A percentile compares a stretch with the other conserved stretches of the same genome.
phyloP scores from a whole-genome alignment of 306 rosid species.

The Malus asiatica region DNA sequence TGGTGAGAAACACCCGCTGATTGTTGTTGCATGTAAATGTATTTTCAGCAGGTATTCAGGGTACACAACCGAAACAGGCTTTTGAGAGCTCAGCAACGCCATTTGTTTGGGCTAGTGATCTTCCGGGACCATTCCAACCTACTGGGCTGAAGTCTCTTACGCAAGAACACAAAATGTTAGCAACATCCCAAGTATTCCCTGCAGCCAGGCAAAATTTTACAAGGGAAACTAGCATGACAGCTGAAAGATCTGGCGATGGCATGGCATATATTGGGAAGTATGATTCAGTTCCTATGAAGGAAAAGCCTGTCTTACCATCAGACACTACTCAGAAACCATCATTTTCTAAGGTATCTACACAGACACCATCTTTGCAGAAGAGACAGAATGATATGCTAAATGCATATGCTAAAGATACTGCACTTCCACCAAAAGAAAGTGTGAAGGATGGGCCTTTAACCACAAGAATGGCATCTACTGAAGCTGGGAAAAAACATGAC shows the following conservation, averaged over 20 bases:
- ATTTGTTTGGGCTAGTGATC: slow-evolving; percentile 23
- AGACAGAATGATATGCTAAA: slow-evolving; percentile 36
- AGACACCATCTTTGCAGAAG: slow-evolving; percentile 13
- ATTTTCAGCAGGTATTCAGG: slow-evolving; percentile 28
- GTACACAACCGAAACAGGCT: slow-evolving; percentile 24
- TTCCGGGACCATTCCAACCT: slow-evolving; percentile 20
- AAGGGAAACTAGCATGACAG: slow-evolving; percentile 22
- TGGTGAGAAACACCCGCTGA: not conserved
- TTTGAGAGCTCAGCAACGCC: slow-evolving; percentile 33
- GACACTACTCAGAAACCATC: slow-evolving; percentile 27
- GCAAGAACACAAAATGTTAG: slow-evolving; percentile 24
- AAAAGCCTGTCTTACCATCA: slow-evolving; percentile 26
- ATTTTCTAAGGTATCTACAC: slow-evolving; percentile 25
- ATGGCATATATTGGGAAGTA: slow-evolving; percentile 14
- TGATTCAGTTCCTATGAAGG: slow-evolving; percentile 27
- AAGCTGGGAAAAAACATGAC: slow-evolving; percentile 29
- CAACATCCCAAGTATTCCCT: slow-evolving; percentile 28
- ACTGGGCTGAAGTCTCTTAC: slow-evolving; percentile 30
- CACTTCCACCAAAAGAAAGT: slow-evolving; percentile 16
- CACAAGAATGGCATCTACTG: slow-evolving; percentile 27
- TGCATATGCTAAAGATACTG: slow-evolving; percentile 20
- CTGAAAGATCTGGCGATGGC: slow-evolving; percentile 23
- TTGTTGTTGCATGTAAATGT: slow-evolving; percentile 13
- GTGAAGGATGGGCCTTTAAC: slow-evolving; percentile 23
- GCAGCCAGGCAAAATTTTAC: slow-evolving; percentile 17